A percentile compares a stretch with the other conserved stretches of the same genome.
Evolutionary conservation across 768 basidiomycete species (phyloP).

Genomic region (Lanmaoa rubissima): DNA sequence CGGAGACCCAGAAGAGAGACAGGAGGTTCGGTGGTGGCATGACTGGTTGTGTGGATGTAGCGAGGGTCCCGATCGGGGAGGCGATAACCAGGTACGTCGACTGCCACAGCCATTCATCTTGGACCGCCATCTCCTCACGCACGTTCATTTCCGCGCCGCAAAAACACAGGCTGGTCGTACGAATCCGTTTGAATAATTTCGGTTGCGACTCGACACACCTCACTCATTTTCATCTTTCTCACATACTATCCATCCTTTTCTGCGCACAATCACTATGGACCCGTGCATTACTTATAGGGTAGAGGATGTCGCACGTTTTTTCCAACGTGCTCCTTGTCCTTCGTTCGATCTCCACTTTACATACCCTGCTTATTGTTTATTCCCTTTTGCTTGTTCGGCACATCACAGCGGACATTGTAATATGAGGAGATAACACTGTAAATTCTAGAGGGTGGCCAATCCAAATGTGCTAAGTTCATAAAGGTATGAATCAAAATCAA

Average conservation of each 20-base stretch:
- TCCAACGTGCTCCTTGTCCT: background rate
- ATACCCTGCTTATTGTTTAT: constrained; percentile 27
- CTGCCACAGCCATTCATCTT: background rate
- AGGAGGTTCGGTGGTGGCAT: constrained; percentile 71
- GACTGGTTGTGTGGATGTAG: constrained; percentile 83
- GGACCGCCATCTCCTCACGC: background rate
- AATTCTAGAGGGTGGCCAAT: constrained; percentile 9
- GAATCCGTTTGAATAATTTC: constrained; percentile 51
- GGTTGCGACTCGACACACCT: background rate
- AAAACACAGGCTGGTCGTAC: constrained; percentile 64
- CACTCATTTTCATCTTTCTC: constrained; percentile 3
- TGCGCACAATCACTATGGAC: constrained; percentile 12
- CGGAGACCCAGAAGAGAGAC: constrained; percentile 26
- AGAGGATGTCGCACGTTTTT: background rate
- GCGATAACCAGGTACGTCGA: constrained; percentile 61
- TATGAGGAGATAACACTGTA: constrained; percentile 13
- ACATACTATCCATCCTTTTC: constrained; percentile 5
- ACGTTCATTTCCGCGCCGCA: background rate
- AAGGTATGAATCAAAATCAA: background rate
- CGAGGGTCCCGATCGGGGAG: constrained; percentile 71
- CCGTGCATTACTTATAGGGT: constrained; percentile 7
- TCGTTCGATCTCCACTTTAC: constrained; percentile 11
- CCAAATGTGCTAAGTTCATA: background rate
- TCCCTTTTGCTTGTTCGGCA: constrained; percentile 3
- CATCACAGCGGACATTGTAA: constrained; percentile 15